Evolutionary conservation across 257 asterid species (phyloP).

Genomic region (Nicotiana obtusifolia): DNA sequence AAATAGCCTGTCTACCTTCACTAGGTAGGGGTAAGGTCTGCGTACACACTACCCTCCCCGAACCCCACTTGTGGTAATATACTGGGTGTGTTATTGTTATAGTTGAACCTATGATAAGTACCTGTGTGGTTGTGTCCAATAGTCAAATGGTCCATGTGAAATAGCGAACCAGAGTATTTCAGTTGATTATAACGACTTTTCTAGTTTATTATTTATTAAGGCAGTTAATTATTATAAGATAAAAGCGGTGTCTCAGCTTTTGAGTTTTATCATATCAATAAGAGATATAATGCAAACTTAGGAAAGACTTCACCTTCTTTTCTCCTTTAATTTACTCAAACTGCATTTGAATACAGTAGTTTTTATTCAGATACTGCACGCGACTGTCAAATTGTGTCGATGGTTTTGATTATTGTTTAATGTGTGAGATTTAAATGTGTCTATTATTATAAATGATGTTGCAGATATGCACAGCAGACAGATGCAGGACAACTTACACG

Average conservation of each 20-base stretch:
- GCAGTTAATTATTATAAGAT: too few relatives aligned
- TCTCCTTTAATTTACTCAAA: background rate
- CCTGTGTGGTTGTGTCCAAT: background rate
- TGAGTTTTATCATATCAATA: too few relatives aligned
- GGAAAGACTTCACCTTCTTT: background rate
- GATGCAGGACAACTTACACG: slow-evolving; percentile 95
- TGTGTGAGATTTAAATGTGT: background rate
- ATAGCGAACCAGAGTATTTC: too few relatives aligned
- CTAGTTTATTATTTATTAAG: too few relatives aligned
- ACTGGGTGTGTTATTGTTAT: too few relatives aligned
- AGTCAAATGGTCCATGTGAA: background rate
- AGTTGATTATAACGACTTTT: too few relatives aligned
- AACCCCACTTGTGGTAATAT: too few relatives aligned
- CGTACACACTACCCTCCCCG: too few relatives aligned
- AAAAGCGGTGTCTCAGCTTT: too few relatives aligned
- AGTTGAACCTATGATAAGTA: too few relatives aligned
- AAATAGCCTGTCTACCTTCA: too few relatives aligned
- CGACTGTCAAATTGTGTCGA: background rate
- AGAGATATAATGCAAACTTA: background rate
- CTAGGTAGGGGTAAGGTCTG: too few relatives aligned
- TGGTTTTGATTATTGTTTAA: background rate
- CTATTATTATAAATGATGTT: background rate
- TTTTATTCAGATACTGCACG: background rate
- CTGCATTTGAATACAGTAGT: background rate
- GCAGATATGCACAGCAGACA: slow-evolving; percentile 90